These are phyloP conservation scores for Lentinula boryana DNA, from an alignment of 768 basidiomycete species.

Conservation along the genomic window DNA sequence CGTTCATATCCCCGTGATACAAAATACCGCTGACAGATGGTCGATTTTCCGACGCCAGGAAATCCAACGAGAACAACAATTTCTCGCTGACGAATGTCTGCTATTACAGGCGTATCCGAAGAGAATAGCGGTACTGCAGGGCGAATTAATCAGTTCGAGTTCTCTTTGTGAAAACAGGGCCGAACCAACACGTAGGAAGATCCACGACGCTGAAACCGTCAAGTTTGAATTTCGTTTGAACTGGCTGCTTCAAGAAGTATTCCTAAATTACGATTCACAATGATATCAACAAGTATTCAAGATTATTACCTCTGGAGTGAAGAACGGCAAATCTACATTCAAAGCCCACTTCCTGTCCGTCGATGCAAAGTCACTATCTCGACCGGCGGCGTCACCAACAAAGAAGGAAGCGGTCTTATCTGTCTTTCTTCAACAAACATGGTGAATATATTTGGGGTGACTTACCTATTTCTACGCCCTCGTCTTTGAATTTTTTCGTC, in stretches of 20 bases:
- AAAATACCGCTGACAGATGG: slow-evolving; percentile 73
- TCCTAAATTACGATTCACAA: slow-evolving; percentile 30
- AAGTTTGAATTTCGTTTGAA: slow-evolving; percentile 30
- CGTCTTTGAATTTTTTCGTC: slow-evolving; percentile 37
- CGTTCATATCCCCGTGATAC: slow-evolving; percentile 63
- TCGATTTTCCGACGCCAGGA: slow-evolving; percentile 70
- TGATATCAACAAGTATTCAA: not conserved
- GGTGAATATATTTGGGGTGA: not conserved
- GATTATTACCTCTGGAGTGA: slow-evolving; percentile 53
- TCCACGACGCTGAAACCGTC: slow-evolving; percentile 44
- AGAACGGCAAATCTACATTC: slow-evolving; percentile 51
- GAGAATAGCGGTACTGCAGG: slow-evolving; percentile 45
- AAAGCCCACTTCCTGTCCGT: slow-evolving; percentile 61
- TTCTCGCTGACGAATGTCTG: slow-evolving; percentile 30
- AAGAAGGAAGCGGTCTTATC: slow-evolving; percentile 48
- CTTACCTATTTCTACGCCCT: slow-evolving; percentile 46
- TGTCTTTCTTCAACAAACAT: slow-evolving; percentile 21
- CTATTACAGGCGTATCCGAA: slow-evolving; percentile 46
- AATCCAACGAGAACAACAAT: slow-evolving; percentile 47
- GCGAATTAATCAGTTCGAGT: not conserved
- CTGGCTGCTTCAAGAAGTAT: slow-evolving; percentile 42
- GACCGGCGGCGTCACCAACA: slow-evolving; percentile 68
- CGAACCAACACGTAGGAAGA: slow-evolving; percentile 1
- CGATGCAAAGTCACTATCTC: slow-evolving; percentile 48
- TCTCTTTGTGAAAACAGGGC: not conserved